Evolutionary conservation across 352 stramenopile genomes (phyloP), one percentile per base, ranked within the genome.

Genomic region (Phytopythium vexans): DNA sequence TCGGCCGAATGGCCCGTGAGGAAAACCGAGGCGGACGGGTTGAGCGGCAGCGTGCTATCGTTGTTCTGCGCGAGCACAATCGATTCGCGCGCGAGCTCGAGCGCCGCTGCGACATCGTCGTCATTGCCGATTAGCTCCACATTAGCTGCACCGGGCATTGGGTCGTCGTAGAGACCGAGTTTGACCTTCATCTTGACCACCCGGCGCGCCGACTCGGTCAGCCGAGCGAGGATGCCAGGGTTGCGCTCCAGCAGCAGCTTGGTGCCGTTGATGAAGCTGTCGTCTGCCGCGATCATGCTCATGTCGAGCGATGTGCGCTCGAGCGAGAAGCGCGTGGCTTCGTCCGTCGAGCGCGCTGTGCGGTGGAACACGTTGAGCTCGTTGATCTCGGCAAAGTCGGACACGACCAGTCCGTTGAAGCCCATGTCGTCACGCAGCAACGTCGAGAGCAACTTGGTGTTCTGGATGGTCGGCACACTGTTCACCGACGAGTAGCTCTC

Each of bases 401-500:
- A 97, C 12, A 96, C 83, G 12, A 95, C 39, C 39, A 96, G 58
- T 5, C 89, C 86, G 7, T 90, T 60, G 57, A 93, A 97, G 3
- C 57, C 64, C 41, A 97, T 63, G 41, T 94, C 64, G 12, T 82
- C 56, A 41, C 90, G 72, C 10, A 97, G 54, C 35, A 97, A 48
- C 15, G 82, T 64, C 21, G 78, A 50, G 6, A 96, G 64, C 50
- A 89, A 76, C 35, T 86, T 74, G 34, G 69, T 63, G 44, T 88
- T 97, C 4, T 70, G 73, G 8, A 94, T 78, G 31, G 94, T 78
- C 0, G 92, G 92, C 5, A 97, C 74, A 14, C 87, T 86, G 48
- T 96, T 95, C 40, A 95, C 57, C 52, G 94, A 90, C 36, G 87
- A 92, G 70, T 97, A 98, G 53, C 64, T 92, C 63, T 96, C 89